These are phyloP conservation scores for Leccinellum luteum DNA, from an alignment of 768 basidiomycete genomes.

Conservation along the genomic window DNA sequence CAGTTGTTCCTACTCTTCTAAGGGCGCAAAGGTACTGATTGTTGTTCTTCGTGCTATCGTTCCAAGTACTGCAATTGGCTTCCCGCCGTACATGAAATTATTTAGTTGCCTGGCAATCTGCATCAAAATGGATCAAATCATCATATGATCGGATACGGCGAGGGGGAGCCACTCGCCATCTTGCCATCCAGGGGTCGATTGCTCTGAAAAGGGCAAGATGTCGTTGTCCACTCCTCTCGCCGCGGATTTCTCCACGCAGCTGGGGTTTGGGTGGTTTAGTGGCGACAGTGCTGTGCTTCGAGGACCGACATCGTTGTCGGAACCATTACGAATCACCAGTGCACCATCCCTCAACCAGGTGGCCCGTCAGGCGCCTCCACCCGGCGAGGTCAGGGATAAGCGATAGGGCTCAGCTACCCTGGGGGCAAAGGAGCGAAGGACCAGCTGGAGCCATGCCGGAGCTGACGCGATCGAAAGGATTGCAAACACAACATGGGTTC, in stretches of 20 bases:
- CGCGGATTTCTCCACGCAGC: neutral
- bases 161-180: neutral
- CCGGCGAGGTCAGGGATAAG: neutral
- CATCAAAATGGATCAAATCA: conserved; percentile 14
- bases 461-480: neutral
- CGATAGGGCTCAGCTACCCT: neutral
- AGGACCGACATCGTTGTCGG: neutral
- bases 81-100: conserved; percentile 9
- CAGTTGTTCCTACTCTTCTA: too few species aligned
- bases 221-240: neutral
- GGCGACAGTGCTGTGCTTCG: conserved; percentile 2
- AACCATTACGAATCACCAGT: neutral
- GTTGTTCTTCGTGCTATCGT: neutral
- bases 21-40: neutral
- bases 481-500: neutral
- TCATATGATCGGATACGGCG: conserved; percentile 4
- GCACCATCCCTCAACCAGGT: neutral
- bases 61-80: neutral
- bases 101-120: conserved; percentile 24
- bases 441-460: neutral
- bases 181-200: conserved; percentile 1
- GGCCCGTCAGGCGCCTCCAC: neutral
- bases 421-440: neutral
- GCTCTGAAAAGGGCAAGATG: conserved; percentile 4
- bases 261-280: neutral